Base-by-base conservation (phyloP, 2,329 filamentous ascomycete genomes). In the Clarireedia sp. region DNA sequence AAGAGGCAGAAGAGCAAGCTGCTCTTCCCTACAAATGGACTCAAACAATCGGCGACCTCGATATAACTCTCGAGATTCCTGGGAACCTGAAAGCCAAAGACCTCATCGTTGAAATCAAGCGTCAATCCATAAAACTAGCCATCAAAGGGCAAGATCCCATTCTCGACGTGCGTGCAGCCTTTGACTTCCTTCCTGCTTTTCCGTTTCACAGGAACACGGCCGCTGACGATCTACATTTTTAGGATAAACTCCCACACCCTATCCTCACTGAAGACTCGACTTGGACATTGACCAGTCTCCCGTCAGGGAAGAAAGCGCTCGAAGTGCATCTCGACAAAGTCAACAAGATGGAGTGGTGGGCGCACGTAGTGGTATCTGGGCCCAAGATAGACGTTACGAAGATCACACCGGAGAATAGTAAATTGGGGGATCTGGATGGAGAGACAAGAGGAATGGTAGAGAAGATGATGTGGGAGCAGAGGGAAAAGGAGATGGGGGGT, bases 401-500 rank as follows among this genome's bases (percentile, higher is more conserved):
- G 77, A 97, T 99, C 73, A 82, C 85, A 69, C 94, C 94, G 21
- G 94, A 97, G 74, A 91, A 87, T 70, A 91, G 86, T 69, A 95
- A 90, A 72, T 78, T 99, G 67, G 85, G 87, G 56, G 94, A 99
- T 71, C 77, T 99, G 63, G 92, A 97, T 69, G 94, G 94, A 59
- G 88, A 95, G 78, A 99, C 94, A 53, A 82, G 94, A 61, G 82
- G 85, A 57, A 97, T 99, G 92, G 94, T 99, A 45, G 94, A 99
- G 83, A 99, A 99, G 82, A 99, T 99, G 94, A 99, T 99, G 94
- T 99, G 81, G 67, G 94, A 99, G 75, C 94, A 99, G 78, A 80
- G 88, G 63, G 91, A 97, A 76, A 99, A 99, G 82, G 91, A 97
- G 76, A 94, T 94, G 4, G 80, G 87, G 72, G 89, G 90, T 47